Evolutionary conservation across 2,329 filamentous ascomycete species (phyloP).

Genomic region (Grosmannia huntii): DNA sequence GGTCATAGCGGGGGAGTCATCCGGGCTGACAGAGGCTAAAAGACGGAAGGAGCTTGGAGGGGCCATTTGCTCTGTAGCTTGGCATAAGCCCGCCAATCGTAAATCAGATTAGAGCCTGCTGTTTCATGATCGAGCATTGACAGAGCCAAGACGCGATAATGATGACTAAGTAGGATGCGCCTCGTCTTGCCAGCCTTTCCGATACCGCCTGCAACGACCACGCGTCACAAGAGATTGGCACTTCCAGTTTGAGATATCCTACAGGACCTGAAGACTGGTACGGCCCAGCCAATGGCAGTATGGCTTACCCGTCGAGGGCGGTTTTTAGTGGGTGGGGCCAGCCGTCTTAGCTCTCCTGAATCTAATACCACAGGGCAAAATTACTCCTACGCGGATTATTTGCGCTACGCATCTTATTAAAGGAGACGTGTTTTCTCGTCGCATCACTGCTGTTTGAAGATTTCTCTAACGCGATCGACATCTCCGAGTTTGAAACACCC

Average conservation of each 20-base stretch:
- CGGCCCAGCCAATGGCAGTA: background rate
- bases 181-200: background rate
- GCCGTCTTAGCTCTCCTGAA: background rate
- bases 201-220: background rate
- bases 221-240: background rate
- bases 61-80: background rate
- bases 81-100: background rate
- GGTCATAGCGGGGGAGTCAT: background rate
- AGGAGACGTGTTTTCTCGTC: constrained; percentile 11
- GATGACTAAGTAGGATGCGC: background rate
- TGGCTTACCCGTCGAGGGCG: background rate
- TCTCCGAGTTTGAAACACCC: background rate
- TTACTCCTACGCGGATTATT: background rate
- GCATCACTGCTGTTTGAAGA: background rate
- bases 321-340: constrained; percentile 5
- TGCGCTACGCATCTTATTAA: background rate
- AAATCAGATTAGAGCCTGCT: background rate
- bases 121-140: background rate
- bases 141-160: background rate
- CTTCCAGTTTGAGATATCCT: background rate
- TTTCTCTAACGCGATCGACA: background rate
- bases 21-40: background rate
- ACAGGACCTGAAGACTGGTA: background rate
- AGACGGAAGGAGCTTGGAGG: background rate
- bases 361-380: background rate